Evolutionary conservation across 2,329 filamentous ascomycete species (phyloP), one percentile per base, ranked within the genome.

Genomic region (Acephala macrosclerotiorum): DNA sequence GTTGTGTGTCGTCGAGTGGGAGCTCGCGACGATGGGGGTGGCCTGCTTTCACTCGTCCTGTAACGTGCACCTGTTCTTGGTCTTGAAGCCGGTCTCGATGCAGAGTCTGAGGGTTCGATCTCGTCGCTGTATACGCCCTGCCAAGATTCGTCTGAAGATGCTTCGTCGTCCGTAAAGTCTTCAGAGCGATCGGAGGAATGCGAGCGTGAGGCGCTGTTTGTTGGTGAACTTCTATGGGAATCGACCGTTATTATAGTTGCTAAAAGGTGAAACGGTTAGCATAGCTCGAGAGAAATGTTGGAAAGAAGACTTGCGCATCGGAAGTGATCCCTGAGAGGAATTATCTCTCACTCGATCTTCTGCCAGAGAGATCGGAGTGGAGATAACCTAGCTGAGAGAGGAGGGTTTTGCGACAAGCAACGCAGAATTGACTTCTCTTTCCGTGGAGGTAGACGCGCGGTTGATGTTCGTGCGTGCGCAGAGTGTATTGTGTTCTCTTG

Each of bases 21-120:
- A 68, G 79, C 83, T 72, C 77, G 79, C 63, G 79, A 77, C 77
- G 76, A 68, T 77, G 72, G 77, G 76, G 73, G 67, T 65, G 74
- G 73, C 68, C 76, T 72, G 72, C 77, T 77, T 68, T 71, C 71
- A 56, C 71, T 72, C 36, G 62, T 60, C 64, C 72, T 63, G 56
- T 74, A 72, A 66, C 72, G 66, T 58, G 66, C 65, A 20, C 63
- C 61, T 47, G 67, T 65, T 66, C 72, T 66, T 40, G 73, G 71
- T 55, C 72, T 67, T 42, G 87, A 88, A 25, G 86, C 65, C 38
- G 74, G 71, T 61, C 72, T 70, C 45, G 87, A 89, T 20, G 86
- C 87, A 8, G 87, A 89, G 73, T 89, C 87, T 38, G 82, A 84
- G 16, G 86, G 86, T 2, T 85, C 83, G 68, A 88, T 72, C 40